Evolutionary conservation across 192 early-diverging fungal species (phyloP).

Genomic region (Backusella morwellensis): DNA sequence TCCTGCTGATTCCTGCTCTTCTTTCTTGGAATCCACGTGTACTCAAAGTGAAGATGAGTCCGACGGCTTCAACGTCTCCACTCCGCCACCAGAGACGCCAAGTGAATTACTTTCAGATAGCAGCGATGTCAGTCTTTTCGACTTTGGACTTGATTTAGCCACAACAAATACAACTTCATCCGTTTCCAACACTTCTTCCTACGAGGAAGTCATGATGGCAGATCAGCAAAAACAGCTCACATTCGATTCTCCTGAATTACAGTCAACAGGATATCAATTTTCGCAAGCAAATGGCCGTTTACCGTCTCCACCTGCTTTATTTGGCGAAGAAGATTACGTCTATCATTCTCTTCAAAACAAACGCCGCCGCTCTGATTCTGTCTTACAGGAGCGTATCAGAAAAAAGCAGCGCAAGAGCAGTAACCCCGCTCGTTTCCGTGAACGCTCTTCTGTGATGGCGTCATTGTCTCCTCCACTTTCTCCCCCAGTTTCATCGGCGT

Average conservation of each 20-base stretch:
- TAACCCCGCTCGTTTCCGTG: background rate
- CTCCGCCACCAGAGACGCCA: background rate
- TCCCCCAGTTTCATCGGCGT: background rate
- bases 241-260: background rate
- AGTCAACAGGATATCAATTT: background rate
- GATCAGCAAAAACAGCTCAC: background rate
- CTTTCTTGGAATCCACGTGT: background rate
- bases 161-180: slow-evolving; percentile 4
- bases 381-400: slow-evolving; percentile 7
- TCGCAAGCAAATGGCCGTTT: background rate
- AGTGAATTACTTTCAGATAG: background rate
- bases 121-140: slow-evolving; percentile 2
- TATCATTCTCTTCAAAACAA: slow-evolving; percentile 3
- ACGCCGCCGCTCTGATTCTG: slow-evolving; percentile 9
- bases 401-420: slow-evolving; percentile 4
- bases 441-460: background rate
- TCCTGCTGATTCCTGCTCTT: background rate
- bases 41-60: slow-evolving; percentile 16
- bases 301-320: background rate
- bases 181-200: background rate
- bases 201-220: background rate
- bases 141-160: slow-evolving; percentile 13
- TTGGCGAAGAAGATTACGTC: background rate
- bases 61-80: background rate
- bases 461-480: slow-evolving; percentile 6